Evolutionary conservation across 495 filamentous ascomycete species (phyloP).

Genomic region (Lichenothelia convexa): DNA sequence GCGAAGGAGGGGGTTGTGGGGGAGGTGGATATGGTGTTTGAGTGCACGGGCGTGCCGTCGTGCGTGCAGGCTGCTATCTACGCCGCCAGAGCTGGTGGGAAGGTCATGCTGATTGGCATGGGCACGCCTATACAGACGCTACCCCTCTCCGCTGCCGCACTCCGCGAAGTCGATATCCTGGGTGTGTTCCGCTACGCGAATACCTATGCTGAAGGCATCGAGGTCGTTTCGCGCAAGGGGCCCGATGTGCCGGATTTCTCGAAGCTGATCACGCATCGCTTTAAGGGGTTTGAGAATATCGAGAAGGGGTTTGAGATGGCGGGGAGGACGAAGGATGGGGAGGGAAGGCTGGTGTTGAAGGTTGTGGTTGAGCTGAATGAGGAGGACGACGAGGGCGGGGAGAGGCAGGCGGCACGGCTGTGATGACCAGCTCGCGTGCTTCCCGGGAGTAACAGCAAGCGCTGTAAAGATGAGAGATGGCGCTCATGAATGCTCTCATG

Average conservation of each 20-base stretch:
- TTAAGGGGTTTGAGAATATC: slow-evolving; percentile 44
- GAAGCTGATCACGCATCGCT: slow-evolving; percentile 59
- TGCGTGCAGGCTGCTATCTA: slow-evolving; percentile 81
- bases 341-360: slow-evolving; percentile 66
- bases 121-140: slow-evolving; percentile 79
- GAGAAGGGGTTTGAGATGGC: slow-evolving; percentile 64
- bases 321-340: slow-evolving; percentile 57
- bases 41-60: slow-evolving; percentile 77
- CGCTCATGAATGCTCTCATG: too few relatives aligned
- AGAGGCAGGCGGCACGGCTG: too few relatives aligned
- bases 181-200: slow-evolving; percentile 88
- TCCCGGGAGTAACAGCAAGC: too few relatives aligned
- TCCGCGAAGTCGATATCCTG: slow-evolving; percentile 77
- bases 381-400: too few relatives aligned
- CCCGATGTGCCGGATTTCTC: slow-evolving; percentile 44
- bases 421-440: too few relatives aligned
- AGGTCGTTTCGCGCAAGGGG: slow-evolving; percentile 42
- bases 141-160: slow-evolving; percentile 64
- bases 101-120: slow-evolving; percentile 82
- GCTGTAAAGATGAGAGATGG: too few relatives aligned
- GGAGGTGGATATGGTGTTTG: slow-evolving; percentile 65
- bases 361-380: slow-evolving; percentile 48
- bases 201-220: slow-evolving; percentile 67
- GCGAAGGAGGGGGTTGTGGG: slow-evolving; percentile 30
- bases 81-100: slow-evolving; percentile 55